Conservation (phyloP, 345 rosid genomes). For the Dovyalis caffra region DNA sequence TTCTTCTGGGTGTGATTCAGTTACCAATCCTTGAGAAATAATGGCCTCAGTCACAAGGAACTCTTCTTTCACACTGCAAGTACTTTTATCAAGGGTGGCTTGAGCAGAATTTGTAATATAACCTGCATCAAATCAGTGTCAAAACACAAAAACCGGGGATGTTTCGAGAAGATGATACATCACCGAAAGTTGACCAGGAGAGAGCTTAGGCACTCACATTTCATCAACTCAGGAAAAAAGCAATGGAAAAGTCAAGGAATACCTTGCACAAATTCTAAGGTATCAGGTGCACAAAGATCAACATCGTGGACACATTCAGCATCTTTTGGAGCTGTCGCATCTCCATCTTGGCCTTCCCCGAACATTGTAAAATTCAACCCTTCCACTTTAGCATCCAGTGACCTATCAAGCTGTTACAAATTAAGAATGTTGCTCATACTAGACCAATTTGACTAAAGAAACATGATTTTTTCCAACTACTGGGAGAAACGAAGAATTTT, state of each 20-base stretch:
- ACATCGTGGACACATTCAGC: conserved; percentile 23
- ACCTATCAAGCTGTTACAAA: conserved; percentile 59
- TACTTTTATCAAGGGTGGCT: conserved; percentile 17
- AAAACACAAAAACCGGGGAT: conserved; percentile 13
- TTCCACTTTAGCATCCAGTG: conserved; percentile 33
- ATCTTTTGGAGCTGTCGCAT: conserved; percentile 30
- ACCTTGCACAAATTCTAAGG: conserved; percentile 63
- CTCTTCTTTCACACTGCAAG: conserved; percentile 31
- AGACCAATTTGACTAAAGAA: conserved; percentile 17
- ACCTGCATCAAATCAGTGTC: conserved; percentile 39
- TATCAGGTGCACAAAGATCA: conserved; percentile 59
- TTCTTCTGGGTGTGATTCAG: conserved; percentile 45
- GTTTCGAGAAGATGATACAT: conserved; percentile 11
- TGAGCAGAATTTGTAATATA: conserved; percentile 31
- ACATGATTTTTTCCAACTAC: conserved; percentile 8
- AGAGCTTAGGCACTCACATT: conserved; percentile 14
- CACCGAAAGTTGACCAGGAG: conserved; percentile 10
- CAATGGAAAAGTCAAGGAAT: conserved; percentile 15
- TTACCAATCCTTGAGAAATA: conserved; percentile 35
- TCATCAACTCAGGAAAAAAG: conserved; percentile 10
- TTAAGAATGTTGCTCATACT: conserved; percentile 35
- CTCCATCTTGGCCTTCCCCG: conserved; percentile 30
- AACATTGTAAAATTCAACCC: conserved; percentile 11
- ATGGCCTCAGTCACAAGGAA: conserved; percentile 24
- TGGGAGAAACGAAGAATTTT: not conserved